These are phyloP conservation scores for Termitomyces sp. DNA, from an alignment of 768 basidiomycete genomes.

Conservation along the genomic window DNA sequence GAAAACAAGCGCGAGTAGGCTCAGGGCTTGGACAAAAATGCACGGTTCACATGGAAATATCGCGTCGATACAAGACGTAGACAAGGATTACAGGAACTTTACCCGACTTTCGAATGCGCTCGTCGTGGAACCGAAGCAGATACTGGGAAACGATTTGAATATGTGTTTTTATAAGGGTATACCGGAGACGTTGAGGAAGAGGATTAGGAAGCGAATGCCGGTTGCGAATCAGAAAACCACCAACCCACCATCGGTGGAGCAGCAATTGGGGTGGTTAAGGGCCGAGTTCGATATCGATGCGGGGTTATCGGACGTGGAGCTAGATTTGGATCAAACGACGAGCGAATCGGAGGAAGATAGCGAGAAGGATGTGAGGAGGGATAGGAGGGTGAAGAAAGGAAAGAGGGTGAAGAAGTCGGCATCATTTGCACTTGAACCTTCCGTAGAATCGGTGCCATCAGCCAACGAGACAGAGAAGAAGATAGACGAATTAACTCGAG, in stretches of 20 bases:
- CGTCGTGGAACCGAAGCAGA: not conserved
- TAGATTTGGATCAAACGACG: too few species aligned
- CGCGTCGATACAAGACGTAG: not conserved
- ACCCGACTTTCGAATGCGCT: not conserved
- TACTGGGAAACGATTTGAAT: not conserved
- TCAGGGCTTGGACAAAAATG: too few species aligned
- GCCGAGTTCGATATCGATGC: not conserved
- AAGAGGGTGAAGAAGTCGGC: not conserved
- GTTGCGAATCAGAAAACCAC: not conserved
- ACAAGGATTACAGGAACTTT: not conserved
- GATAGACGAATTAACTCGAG: not conserved
- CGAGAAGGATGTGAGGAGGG: not conserved
- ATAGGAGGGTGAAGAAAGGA: not conserved
- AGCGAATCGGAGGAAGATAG: too few species aligned
- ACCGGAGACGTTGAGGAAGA: not conserved
- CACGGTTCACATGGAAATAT: not conserved
- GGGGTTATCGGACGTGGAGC: not conserved
- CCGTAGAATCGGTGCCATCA: not conserved
- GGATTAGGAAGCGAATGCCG: not conserved
- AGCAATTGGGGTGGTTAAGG: not conserved
- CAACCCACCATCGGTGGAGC: not conserved
- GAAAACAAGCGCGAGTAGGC: not conserved
- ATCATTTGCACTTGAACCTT: not conserved
- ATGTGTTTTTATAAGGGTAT: not conserved
- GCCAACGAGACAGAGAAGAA: not conserved